Percentiles rank a stretch among this genome's conserved stretches.
Conservation (phyloP, 352 stramenopile genomes). For the Globisporangium okanoganense region DNA sequence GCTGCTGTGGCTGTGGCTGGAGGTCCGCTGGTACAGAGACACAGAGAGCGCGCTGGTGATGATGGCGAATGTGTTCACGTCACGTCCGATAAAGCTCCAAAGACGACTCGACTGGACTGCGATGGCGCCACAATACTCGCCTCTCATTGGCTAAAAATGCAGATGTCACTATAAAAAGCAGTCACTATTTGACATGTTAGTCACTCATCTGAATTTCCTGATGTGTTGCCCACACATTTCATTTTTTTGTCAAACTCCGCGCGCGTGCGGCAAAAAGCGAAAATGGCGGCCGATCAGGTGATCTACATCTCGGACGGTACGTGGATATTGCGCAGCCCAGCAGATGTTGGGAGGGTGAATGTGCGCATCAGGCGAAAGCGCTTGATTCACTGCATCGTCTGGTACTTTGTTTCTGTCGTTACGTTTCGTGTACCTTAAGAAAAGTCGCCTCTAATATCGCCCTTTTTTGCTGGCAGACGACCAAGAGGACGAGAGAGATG, state of each 20-base stretch:
- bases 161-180: not conserved
- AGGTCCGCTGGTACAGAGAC: not conserved
- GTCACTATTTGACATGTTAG: not conserved
- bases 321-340: constrained; percentile 1
- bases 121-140: not conserved
- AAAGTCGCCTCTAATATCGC: not conserved
- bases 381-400: not conserved
- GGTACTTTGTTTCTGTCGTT: not conserved
- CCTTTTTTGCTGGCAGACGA: constrained; percentile 3
- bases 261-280: not conserved
- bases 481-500: not conserved
- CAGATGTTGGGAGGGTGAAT: no score
- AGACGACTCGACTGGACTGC: constrained; percentile 7
- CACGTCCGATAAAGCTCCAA: not conserved
- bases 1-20: constrained; percentile 3
- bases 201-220: not conserved
- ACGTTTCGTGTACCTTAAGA: not conserved
- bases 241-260: not conserved
- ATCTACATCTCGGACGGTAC: constrained; percentile 54
- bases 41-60: not conserved
- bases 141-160: constrained; percentile 2
- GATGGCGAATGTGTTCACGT: constrained; percentile 5
- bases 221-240: not conserved
- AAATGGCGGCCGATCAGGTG: constrained; percentile 22
- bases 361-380: not conserved